Conservation (phyloP, 2,329 filamentous ascomycete genomes). For the Saccharata proteae region DNA sequence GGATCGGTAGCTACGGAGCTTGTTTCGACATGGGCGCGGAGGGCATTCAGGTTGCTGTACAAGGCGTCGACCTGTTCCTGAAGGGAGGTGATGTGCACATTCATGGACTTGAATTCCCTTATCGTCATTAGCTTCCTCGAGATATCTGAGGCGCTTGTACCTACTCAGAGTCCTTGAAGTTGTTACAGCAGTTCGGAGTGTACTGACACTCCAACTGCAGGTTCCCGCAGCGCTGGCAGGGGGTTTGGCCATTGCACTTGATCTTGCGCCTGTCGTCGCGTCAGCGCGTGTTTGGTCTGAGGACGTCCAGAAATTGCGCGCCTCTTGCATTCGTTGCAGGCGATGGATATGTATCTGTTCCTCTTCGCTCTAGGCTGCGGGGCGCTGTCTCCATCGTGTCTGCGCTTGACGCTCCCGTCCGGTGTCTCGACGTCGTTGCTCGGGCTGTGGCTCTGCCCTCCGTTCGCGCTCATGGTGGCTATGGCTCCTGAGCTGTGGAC, state of each 20-base stretch:
- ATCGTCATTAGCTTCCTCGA: slow-evolving; percentile 5
- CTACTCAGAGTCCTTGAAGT: slow-evolving; percentile 77
- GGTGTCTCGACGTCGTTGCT: slow-evolving; percentile 14
- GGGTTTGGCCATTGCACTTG: slow-evolving; percentile 54
- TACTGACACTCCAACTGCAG: slow-evolving; percentile 52
- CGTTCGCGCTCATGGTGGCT: slow-evolving; percentile 12
- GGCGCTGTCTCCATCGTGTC: slow-evolving; percentile 26
- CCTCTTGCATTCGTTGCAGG: slow-evolving; percentile 41
- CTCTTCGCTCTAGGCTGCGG: slow-evolving; percentile 46
- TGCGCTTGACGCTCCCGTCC: slow-evolving; percentile 25
- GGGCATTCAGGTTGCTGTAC: slow-evolving; percentile 55
- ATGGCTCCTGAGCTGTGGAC: neutral
- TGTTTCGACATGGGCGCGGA: slow-evolving; percentile 41
- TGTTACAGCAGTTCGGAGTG: slow-evolving; percentile 60
- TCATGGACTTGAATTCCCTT: slow-evolving; percentile 72
- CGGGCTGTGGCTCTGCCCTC: slow-evolving; percentile 23
- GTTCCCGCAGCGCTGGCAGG: slow-evolving; percentile 54
- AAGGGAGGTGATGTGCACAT: slow-evolving; percentile 57
- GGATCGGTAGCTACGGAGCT: slow-evolving; percentile 8
- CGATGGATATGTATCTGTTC: slow-evolving; percentile 56
- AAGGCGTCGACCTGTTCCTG: slow-evolving; percentile 78
- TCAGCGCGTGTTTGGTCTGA: slow-evolving; percentile 15
- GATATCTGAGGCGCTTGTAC: slow-evolving; percentile 12
- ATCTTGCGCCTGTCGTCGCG: slow-evolving; percentile 55
- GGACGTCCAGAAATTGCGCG: slow-evolving; percentile 22